A percentile compares a stretch with the other conserved stretches of the same genome.
Evolutionary conservation across 1,284 basidiomycete species (phyloP).

Genomic region (Moniliophthora roreri): DNA sequence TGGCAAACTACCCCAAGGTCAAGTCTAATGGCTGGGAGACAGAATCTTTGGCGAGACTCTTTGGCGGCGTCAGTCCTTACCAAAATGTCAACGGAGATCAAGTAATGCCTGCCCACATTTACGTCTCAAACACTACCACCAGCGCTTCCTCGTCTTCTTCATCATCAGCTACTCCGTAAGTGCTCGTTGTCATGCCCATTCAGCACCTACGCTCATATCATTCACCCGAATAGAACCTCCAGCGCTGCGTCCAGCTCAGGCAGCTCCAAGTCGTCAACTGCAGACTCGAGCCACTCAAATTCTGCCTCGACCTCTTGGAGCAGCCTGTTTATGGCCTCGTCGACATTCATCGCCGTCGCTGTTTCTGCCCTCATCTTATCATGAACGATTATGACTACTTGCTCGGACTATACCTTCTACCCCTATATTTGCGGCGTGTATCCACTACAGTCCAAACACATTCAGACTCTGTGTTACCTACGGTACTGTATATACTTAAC

Average conservation of each 20-base stretch:
- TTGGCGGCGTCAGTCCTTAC: constrained; percentile 43
- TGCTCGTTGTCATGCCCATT: neutral
- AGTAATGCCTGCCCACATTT: constrained; percentile 1
- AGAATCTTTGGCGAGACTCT: constrained; percentile 51
- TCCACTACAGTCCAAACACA: too few relatives aligned
- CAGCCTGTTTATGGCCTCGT: neutral
- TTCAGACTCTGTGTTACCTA: too few relatives aligned
- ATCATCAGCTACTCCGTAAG: constrained; percentile 1
- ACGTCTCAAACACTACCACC: neutral
- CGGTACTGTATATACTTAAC: too few relatives aligned
- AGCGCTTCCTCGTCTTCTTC: neutral
- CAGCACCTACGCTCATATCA: too few relatives aligned
- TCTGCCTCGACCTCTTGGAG: constrained; percentile 4
- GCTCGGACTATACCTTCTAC: too few relatives aligned
- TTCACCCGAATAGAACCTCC: neutral
- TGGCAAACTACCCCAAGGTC: constrained; percentile 65
- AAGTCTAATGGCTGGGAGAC: constrained; percentile 67
- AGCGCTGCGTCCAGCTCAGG: neutral
- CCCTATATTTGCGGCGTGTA: too few relatives aligned
- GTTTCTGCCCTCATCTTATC: constrained; percentile 1
- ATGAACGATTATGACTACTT: neutral
- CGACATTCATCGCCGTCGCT: neutral
- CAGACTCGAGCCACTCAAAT: constrained; percentile 3
- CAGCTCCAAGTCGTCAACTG: neutral
- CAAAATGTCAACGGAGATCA: constrained; percentile 44